These are phyloP conservation scores for Bipolaris victoriae DNA, from an alignment of 2,329 filamentous ascomycete genomes.

Conservation along the genomic window DNA sequence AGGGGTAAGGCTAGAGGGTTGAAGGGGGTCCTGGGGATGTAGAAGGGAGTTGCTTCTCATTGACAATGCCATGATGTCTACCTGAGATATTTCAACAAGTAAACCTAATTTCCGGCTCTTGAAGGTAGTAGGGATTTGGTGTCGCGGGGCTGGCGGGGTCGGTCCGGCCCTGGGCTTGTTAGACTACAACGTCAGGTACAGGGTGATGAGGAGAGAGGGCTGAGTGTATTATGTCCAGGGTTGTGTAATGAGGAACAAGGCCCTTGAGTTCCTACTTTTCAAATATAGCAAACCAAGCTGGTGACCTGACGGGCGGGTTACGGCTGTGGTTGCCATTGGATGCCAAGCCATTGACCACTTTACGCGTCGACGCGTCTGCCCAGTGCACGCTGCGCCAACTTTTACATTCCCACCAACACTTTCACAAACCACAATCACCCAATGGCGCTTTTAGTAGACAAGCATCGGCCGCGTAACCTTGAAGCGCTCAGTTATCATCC, in stretches of 20 bases:
- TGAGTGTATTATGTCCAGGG: background rate
- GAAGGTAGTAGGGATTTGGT: background rate
- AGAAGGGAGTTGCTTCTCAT: background rate
- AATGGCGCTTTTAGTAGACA: slow-evolving; percentile 71
- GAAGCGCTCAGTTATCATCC: slow-evolving; percentile 84
- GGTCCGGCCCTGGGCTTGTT: background rate
- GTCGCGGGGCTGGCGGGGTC: background rate
- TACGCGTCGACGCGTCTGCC: slow-evolving; percentile 42
- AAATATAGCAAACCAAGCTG: background rate
- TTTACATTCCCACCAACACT: slow-evolving; percentile 8
- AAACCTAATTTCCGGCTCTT: slow-evolving; percentile 42
- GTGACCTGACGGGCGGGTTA: background rate
- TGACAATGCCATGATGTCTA: background rate
- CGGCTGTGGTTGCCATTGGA: slow-evolving; percentile 2
- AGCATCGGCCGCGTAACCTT: slow-evolving; percentile 72
- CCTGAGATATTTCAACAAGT: slow-evolving; percentile 42
- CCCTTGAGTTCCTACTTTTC: background rate
- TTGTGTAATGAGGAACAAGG: background rate
- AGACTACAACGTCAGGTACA: background rate
- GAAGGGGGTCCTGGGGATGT: slow-evolving; percentile 47
- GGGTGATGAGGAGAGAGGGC: background rate
- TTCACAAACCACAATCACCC: slow-evolving; percentile 19
- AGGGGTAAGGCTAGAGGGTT: slow-evolving; percentile 50
- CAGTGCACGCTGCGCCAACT: slow-evolving; percentile 15
- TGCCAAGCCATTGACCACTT: slow-evolving; percentile 35